Conservation (phyloP, 2,329 filamentous ascomycete species). For the Ophiostoma pallidulum region DNA sequence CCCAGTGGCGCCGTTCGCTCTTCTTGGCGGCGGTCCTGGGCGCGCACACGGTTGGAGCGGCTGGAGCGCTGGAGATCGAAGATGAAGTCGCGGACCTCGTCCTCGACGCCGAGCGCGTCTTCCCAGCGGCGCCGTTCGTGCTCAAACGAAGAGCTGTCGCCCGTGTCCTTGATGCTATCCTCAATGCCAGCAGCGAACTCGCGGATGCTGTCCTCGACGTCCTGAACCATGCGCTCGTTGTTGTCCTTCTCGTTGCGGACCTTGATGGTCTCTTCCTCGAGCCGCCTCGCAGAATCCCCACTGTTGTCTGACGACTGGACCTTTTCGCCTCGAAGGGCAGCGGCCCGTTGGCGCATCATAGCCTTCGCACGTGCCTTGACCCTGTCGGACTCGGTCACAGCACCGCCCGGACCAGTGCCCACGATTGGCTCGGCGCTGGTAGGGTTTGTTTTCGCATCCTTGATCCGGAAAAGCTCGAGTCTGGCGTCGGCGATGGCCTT, state of each 20-base stretch:
- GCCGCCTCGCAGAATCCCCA: conserved; percentile 66
- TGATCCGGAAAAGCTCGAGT: conserved; percentile 85
- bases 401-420: conserved; percentile 83
- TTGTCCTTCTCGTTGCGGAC: conserved; percentile 80
- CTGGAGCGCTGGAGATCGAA: conserved; percentile 88
- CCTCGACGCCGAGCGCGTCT: conserved; percentile 89
- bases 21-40: conserved; percentile 45
- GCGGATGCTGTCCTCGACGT: conserved; percentile 91
- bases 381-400: conserved; percentile 85
- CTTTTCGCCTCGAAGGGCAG: conserved; percentile 81
- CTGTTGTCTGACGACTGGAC: conserved; percentile 60
- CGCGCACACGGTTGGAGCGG: conserved; percentile 59
- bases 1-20: conserved; percentile 23
- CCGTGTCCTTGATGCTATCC: conserved; percentile 74
- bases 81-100: conserved; percentile 95
- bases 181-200: conserved; percentile 82
- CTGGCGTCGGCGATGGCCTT: conserved; percentile 86
- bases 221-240: conserved; percentile 91
- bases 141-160: conserved; percentile 65
- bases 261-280: conserved; percentile 80
- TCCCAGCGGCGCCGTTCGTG: conserved; percentile 94
- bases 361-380: conserved; percentile 92
- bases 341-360: conserved; percentile 97
- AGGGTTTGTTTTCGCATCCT: conserved; percentile 86
- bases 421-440: conserved; percentile 71